These are phyloP conservation scores for Puccinia polysora DNA, from an alignment of 1,284 basidiomycete genomes.

Conservation along the genomic window DNA sequence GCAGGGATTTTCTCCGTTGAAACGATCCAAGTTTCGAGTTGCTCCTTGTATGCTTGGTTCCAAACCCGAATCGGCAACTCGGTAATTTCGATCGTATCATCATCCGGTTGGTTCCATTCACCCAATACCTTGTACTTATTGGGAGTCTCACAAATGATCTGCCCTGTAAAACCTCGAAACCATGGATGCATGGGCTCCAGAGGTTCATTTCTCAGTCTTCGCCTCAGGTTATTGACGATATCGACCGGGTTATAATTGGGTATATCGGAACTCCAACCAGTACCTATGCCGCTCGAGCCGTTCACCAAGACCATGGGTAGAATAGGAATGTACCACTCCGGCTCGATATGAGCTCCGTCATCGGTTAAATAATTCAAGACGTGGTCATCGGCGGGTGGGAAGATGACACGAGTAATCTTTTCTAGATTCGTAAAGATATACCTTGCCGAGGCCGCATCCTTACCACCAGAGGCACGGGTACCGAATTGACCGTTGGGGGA, in stretches of 20 bases:
- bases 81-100: slow-evolving; percentile 86
- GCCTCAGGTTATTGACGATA: slow-evolving; percentile 79
- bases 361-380: slow-evolving; percentile 80
- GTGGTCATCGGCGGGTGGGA: slow-evolving; percentile 78
- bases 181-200: slow-evolving; percentile 82
- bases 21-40: slow-evolving; percentile 67
- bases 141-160: slow-evolving; percentile 43
- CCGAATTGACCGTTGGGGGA: slow-evolving; percentile 93
- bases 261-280: slow-evolving; percentile 92
- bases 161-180: slow-evolving; percentile 80
- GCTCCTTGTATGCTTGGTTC: slow-evolving; percentile 88
- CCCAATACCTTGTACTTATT: slow-evolving; percentile 71
- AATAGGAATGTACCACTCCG: slow-evolving; percentile 89
- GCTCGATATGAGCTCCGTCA: slow-evolving; percentile 83
- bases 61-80: slow-evolving; percentile 93
- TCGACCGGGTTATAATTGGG: slow-evolving; percentile 92
- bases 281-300: slow-evolving; percentile 95
- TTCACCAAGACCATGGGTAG: slow-evolving; percentile 87
- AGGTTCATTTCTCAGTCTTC: slow-evolving; percentile 82
- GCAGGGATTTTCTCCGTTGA: slow-evolving; percentile 63
- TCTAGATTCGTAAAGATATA: slow-evolving; percentile 89
- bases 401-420: slow-evolving; percentile 71
- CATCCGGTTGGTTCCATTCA: slow-evolving; percentile 69
- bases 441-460: slow-evolving; percentile 92
- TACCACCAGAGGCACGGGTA: slow-evolving; percentile 79